Evolutionary conservation across 805 yeast genomes (phyloP), one percentile per base, ranked within the genome.

Genomic region (Saturnispora zaruensis): DNA sequence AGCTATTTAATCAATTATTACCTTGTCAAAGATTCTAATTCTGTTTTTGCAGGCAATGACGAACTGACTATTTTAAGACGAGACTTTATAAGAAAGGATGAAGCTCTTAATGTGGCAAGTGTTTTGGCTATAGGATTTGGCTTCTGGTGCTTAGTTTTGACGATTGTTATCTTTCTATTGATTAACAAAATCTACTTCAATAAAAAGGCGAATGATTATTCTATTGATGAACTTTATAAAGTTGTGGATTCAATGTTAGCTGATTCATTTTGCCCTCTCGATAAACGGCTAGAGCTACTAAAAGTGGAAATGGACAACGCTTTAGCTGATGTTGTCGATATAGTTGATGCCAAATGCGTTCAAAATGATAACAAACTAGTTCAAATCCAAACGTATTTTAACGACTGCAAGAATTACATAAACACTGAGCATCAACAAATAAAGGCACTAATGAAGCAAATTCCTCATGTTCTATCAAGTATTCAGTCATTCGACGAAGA

Each of bases 181-280:
- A 21, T 48, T 16, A 21, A 21, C 18, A 40, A 33, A 14, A 21
- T 30, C 8, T 36, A 18, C 9, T 34, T 48, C 6, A 34, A 4
- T 3, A 36, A 36, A 7, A 36, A 18, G 13, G 6, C 14, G 6
- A 28, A 21, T 14, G n/a, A 36, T n/a, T 41, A 42, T 24, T 41
- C 37, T 14, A 21, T 48, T 4, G 40, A 50, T 5, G 21, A 48
- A 21, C 34, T 45, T 2, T 51, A 54, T 46, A 20, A n/a, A 14
- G 57, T 54, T 7, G 52, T 54, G 13, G 55, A 54, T 23, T 46
- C 52, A 4, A 49, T 54, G 5, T 28, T 54, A 11, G 23, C 20
- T 8, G 57, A 54, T 9, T 24, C 46, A 18, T 48, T 46, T 41
- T 18, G 40, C 1, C 18, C 23, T 7, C 18, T 23, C 6, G 8